A percentile compares a stretch with the other conserved stretches of the same genome.
These are phyloP conservation scores for Flueggea neowawraea DNA, from an alignment of 441 rosid genomes.

Conservation along the genomic window DNA sequence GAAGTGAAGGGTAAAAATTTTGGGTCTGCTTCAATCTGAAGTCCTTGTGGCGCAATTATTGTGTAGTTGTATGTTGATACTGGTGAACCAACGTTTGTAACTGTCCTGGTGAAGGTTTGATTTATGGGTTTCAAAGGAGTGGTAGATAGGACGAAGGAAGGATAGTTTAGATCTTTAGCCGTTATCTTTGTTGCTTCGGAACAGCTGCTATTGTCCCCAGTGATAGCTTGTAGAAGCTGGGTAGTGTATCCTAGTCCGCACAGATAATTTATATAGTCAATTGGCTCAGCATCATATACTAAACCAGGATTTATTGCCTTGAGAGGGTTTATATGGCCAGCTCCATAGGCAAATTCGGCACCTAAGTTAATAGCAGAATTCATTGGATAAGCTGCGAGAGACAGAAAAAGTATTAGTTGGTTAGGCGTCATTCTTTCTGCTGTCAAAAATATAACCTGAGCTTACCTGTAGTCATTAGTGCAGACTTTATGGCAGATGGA, in stretches of 20 bases:
- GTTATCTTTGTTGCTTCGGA: neutral
- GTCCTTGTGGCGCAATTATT: neutral
- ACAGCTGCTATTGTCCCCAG: neutral
- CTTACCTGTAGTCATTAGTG: neutral
- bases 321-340: neutral
- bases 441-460: too few relatives aligned
- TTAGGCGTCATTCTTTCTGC: too few relatives aligned
- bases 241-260: neutral
- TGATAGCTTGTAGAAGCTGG: neutral
- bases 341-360: neutral
- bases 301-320: neutral
- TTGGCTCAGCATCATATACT: neutral
- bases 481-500: neutral
- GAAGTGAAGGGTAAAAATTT: neutral
- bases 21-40: neutral
- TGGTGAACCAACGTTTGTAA: neutral
- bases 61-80: neutral
- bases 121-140: too few relatives aligned
- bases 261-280: neutral
- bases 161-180: neutral
- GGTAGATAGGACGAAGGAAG: neutral
- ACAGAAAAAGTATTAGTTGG: neutral
- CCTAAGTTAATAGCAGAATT: too few relatives aligned
- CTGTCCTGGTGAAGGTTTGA: neutral
- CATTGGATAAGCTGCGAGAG: too few relatives aligned